Evolutionary conservation across 345 rosid genomes (phyloP).

Genomic region (Pseudoturritis turrita): DNA sequence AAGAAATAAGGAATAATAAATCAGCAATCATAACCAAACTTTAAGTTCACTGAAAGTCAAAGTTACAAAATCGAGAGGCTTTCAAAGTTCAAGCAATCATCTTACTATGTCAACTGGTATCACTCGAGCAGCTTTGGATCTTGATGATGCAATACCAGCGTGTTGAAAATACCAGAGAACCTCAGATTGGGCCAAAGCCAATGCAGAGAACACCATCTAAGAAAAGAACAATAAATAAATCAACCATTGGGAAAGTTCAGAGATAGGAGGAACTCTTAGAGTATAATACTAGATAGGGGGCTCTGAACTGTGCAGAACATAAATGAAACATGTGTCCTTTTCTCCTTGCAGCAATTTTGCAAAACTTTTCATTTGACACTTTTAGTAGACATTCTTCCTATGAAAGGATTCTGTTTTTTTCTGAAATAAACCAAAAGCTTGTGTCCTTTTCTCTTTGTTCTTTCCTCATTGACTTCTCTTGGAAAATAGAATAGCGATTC

Average conservation of each 20-base stretch:
- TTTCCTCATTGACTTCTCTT: constrained; percentile 1
- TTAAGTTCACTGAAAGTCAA: not conserved
- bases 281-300: not conserved
- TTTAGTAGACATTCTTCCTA: constrained; percentile 7
- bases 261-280: constrained; percentile 5
- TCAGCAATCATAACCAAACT: constrained; percentile 1
- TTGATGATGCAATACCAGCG: constrained; percentile 84
- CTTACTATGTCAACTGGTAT: constrained; percentile 85
- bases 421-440: constrained; percentile 4
- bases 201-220: constrained; percentile 96
- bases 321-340: not conserved
- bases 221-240: constrained; percentile 16
- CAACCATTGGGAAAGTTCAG: not conserved
- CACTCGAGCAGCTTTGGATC: constrained; percentile 62
- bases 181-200: constrained; percentile 96
- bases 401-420: not conserved
- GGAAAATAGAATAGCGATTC: not conserved
- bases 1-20: constrained; percentile 16
- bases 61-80: constrained; percentile 4
- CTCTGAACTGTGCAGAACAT: not conserved
- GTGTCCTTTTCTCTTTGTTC: constrained; percentile 5
- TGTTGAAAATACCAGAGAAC: constrained; percentile 96
- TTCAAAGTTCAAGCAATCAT: constrained; percentile 13
- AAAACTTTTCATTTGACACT: not conserved
- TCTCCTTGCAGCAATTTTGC: not conserved